These are phyloP conservation scores for Epipyxis sp. DNA, from an alignment of 108 stramenopile genomes.

Conservation along the genomic window DNA sequence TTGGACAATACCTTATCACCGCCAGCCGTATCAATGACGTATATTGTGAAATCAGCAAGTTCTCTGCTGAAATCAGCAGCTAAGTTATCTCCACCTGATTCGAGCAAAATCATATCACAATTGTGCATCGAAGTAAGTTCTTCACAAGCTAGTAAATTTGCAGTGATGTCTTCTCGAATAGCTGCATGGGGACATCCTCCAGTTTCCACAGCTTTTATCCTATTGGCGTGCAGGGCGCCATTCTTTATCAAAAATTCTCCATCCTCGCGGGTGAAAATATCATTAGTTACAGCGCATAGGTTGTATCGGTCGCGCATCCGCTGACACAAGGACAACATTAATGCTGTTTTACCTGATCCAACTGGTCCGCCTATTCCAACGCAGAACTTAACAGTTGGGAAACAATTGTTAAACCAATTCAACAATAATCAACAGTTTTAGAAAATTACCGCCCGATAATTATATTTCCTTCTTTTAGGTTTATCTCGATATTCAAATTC, in stretches of 20 bases:
- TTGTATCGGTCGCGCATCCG: constrained; percentile 49
- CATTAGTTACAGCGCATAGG: constrained; percentile 83
- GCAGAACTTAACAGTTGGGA: constrained; percentile 60
- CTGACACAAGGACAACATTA: constrained; percentile 70
- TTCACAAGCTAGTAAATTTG: constrained; percentile 88
- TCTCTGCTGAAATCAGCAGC: constrained; percentile 90
- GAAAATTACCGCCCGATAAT: no score
- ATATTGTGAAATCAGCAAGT: constrained; percentile 91
- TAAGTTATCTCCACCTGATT: constrained; percentile 96
- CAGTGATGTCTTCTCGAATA: constrained; percentile 88
- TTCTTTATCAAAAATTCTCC: constrained; percentile 82
- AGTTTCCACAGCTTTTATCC: constrained; percentile 90
- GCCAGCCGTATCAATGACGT: constrained; percentile 98
- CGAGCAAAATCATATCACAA: constrained; percentile 74
- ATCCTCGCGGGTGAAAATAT: constrained; percentile 98
- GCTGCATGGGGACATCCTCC: constrained; percentile 98
- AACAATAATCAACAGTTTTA: not conserved
- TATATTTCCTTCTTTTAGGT: no score
- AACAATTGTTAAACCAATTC: not conserved
- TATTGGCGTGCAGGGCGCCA: constrained; percentile 64
- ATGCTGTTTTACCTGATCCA: constrained; percentile 75
- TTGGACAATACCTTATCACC: constrained; percentile 93
- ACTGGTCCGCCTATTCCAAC: constrained; percentile 91
- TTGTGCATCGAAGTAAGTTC: constrained; percentile 67
- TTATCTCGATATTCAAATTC: no score